These are phyloP conservation scores for Pleoardoris graminearum DNA, from an alignment of 2,329 filamentous ascomycete genomes.

Conservation along the genomic window DNA sequence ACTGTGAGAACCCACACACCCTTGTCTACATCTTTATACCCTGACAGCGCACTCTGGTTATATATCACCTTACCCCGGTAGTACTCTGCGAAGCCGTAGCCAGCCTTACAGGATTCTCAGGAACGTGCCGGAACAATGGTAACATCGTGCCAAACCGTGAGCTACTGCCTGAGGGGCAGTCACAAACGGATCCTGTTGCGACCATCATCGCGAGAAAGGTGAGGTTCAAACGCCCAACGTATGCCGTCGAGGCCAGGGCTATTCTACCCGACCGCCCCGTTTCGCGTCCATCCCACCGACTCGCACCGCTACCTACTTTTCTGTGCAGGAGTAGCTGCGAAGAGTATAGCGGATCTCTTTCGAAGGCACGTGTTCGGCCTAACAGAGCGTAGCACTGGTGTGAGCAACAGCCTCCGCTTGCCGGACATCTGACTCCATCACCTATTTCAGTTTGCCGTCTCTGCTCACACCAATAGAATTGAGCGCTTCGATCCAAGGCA, in stretches of 20 bases:
- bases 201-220: not conserved
- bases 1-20: not conserved
- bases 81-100: not conserved
- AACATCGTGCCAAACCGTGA: not conserved
- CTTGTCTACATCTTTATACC: not conserved
- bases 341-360: not conserved
- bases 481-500: not conserved
- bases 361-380: no score
- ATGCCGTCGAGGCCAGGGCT: not conserved
- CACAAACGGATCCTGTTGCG: not conserved
- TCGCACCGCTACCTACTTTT: not conserved
- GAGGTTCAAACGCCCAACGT: not conserved
- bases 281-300: not conserved
- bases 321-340: not conserved
- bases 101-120: not conserved
- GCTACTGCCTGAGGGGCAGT: not conserved
- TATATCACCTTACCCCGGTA: conserved; percentile 2
- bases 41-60: not conserved
- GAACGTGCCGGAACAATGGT: not conserved
- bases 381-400: not conserved
- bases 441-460: not conserved
- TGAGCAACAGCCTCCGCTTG: not conserved
- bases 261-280: not conserved
- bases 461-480: not conserved
- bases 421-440: not conserved